Conservation (phyloP, 1,284 basidiomycete species). For the Termitomyces sp. region DNA sequence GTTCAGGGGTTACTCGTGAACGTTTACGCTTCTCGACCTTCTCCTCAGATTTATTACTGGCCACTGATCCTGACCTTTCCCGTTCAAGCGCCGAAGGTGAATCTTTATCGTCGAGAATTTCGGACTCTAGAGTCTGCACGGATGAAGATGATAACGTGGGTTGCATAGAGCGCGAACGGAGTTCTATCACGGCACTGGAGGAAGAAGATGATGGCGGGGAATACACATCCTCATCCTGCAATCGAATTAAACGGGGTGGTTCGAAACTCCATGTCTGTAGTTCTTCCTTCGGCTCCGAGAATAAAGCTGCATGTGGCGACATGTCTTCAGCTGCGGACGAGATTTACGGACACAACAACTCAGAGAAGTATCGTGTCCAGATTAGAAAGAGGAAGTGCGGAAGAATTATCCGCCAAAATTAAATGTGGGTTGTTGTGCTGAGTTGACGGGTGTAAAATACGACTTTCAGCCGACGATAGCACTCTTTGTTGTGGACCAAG, state of each 20-base stretch:
- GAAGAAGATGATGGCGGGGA: neutral
- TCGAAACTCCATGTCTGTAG: slow-evolving; percentile 12
- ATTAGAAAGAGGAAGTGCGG: slow-evolving; percentile 5
- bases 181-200: neutral
- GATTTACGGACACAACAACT: slow-evolving; percentile 7
- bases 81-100: slow-evolving; percentile 18
- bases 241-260: slow-evolving; percentile 4
- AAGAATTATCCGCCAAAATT: neutral
- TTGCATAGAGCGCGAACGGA: slow-evolving; percentile 4
- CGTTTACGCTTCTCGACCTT: slow-evolving; percentile 74
- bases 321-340: slow-evolving; percentile 17
- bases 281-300: slow-evolving; percentile 8
- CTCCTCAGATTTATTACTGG: slow-evolving; percentile 33
- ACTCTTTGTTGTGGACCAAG: neutral
- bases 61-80: slow-evolving; percentile 20
- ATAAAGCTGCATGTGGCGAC: slow-evolving; percentile 14
- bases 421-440: slow-evolving; percentile 2
- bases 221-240: slow-evolving; percentile 2
- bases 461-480: neutral
- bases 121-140: slow-evolving; percentile 13
- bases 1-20: slow-evolving; percentile 71
- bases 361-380: slow-evolving; percentile 16
- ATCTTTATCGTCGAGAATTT: slow-evolving; percentile 18
- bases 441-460: neutral
- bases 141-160: neutral